Evolutionary conservation across 2,329 filamentous ascomycete genomes (phyloP), one percentile per base, ranked within the genome.

Genomic region (Ophiostoma sp.): DNA sequence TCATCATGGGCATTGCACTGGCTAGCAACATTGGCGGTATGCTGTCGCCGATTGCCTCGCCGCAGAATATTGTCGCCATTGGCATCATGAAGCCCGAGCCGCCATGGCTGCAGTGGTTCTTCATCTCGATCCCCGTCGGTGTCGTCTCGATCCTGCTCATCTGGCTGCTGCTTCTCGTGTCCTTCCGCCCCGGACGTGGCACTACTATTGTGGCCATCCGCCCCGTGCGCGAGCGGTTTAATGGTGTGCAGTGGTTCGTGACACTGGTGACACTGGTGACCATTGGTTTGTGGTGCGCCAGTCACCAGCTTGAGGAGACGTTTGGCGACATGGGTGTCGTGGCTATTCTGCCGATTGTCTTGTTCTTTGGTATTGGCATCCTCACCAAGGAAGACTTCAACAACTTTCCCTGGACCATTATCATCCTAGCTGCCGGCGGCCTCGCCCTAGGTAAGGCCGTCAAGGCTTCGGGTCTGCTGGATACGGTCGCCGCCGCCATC

Each of bases 361-460:
- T 98, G 57, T 99, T 99, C 87, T 99, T 99, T 78, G 96, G 96
- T 72, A 95, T 94, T 1, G 96, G 96, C 12, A 95, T 98, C 77
- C 86, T 99, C 42, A 98, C 95, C 68, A 99, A 98, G 83, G 96
- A 98, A 83, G 96, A 99, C 83, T 99, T 99, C 81, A 99, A 99
- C 86, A 99, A 99, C 82, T 99, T 99, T 82, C 92, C 98, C 52
- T 99, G 96, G 96, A 99, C 97, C 25, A 99, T 99, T 82, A 98
- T 99, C 82, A 98, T 99, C 79, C 91, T 99, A 25, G 96, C 96
- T 0, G 95, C 96, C 0, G 96, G 96, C 64, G 96, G 96, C 8
- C 85, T 99, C 45, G 94, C 94, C 0, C 89, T 99, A 0, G 96
- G 96, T 73, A 98, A 97, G 81, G 93, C 95, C 0, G 96, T 99